Evolutionary conservation across 331 rosid genomes (phyloP), one percentile per base, ranked within the genome.

Genomic region (Malus hybrid): DNA sequence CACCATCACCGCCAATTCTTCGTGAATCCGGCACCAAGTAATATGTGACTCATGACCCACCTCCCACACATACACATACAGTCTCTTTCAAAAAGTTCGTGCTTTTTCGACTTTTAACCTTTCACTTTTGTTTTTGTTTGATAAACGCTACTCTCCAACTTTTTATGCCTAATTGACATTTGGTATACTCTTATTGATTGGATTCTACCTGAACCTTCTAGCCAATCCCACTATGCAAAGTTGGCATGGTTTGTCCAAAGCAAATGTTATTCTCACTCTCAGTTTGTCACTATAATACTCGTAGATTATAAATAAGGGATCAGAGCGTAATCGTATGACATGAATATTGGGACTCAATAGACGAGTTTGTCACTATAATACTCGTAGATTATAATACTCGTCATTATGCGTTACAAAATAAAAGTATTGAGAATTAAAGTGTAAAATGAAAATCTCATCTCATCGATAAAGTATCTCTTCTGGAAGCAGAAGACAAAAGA

Each of bases 21-120:
- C 34, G 63, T 72, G 76, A 68, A 44, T 42, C 22, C 30, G 53
- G 19, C 57, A 34, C 55, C 55, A 14, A 28, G 30, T 8, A 19
- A 5, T 19, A 15, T 8, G 19, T 63, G 67, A 39, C 15, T 16
- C 42, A 8, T 53, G 81, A 72, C 82, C 76, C 76, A 81, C n/a
- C 10, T 7, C 10, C 7, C 20, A 15, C 2, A 1, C 18, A 4
- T 39, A 10, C 12, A 36, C 44, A 8, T 8, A 36, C 12, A 39
- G 46, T 39, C 46, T 36, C 44, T 36, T 36, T 9, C 4, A 9
- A 0, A 39, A 39, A 1, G 0, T 52, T 16, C 16, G 57, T 15
- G 24, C 7, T 2, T 67, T 15, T 62, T 10, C 5, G 6, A 58
- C 15, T 68, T 67, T 58, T 7, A 10, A 15, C 1, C 29, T 73